Evolutionary conservation across 2,329 filamentous ascomycete genomes (phyloP).

Genomic region (Fusarium compactum): DNA sequence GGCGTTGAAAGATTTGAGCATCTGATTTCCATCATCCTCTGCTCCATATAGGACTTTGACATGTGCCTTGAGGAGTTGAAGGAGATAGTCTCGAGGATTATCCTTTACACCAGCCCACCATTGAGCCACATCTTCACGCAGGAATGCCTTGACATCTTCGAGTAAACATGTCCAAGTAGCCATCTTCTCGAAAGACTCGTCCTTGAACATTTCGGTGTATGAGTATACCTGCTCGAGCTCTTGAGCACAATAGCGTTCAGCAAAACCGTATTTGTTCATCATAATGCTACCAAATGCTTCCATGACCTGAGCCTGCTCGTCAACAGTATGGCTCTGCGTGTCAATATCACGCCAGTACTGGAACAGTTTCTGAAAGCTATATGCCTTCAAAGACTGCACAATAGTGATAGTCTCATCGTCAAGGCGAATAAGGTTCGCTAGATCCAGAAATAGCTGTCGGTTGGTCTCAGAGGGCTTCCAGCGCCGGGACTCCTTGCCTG

Average conservation of each 20-base stretch:
- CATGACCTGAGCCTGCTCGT: neutral
- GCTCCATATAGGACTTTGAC: neutral
- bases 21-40: no score
- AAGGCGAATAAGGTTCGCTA: accelerated
- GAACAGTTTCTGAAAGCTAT: accelerated
- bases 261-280: neutral
- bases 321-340: accelerated
- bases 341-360: neutral
- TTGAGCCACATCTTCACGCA: neutral
- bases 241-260: neutral
- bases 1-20: no score
- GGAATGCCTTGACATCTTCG: accelerated
- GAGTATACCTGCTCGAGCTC: no score
- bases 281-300: neutral
- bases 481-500: neutral
- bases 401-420: accelerated
- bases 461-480: conserved; percentile 41
- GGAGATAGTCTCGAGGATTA: neutral
- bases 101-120: neutral
- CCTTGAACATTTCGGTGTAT: neutral
- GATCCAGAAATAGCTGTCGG: neutral
- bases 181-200: neutral
- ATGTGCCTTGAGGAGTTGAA: neutral
- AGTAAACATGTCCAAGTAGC: neutral
- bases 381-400: neutral